phyloP scores from a whole-genome alignment of 176 grass and related monocot species.

The Cenchrus purpureus region DNA sequence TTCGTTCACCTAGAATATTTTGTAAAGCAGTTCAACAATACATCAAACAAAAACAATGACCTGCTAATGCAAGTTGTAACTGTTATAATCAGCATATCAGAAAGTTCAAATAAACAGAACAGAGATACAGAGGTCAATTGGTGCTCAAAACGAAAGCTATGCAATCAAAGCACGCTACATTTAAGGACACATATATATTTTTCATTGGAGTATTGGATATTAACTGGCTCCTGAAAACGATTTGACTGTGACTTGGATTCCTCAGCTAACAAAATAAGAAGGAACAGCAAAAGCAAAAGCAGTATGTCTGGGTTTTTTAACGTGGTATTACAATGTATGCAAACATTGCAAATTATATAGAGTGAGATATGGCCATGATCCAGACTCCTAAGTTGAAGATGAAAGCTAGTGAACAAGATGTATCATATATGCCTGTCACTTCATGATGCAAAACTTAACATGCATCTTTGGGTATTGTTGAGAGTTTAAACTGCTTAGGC shows the following conservation, averaged over 20 bases:
- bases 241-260: not conserved
- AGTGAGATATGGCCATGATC: not conserved
- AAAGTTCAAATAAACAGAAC: not conserved
- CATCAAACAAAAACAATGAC: constrained; percentile 6
- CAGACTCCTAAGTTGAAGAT: not conserved
- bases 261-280: not conserved
- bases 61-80: not conserved
- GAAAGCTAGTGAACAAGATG: not conserved
- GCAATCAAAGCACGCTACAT: not conserved
- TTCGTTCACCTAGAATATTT: not conserved
- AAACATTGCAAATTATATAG: not conserved
- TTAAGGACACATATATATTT: not conserved
- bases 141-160: not conserved
- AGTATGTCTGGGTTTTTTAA: not conserved
- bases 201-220: not conserved
- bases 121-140: not conserved
- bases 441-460: constrained; percentile 3
- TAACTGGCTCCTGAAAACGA: not conserved
- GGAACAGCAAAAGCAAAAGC: not conserved
- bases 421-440: not conserved
- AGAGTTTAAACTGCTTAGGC: not conserved
- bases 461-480: not conserved
- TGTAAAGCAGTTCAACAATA: not conserved
- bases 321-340: not conserved
- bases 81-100: not conserved